Evolutionary conservation across 1,284 basidiomycete species (phyloP).

Genomic region (Acaromyces ingoldii): DNA sequence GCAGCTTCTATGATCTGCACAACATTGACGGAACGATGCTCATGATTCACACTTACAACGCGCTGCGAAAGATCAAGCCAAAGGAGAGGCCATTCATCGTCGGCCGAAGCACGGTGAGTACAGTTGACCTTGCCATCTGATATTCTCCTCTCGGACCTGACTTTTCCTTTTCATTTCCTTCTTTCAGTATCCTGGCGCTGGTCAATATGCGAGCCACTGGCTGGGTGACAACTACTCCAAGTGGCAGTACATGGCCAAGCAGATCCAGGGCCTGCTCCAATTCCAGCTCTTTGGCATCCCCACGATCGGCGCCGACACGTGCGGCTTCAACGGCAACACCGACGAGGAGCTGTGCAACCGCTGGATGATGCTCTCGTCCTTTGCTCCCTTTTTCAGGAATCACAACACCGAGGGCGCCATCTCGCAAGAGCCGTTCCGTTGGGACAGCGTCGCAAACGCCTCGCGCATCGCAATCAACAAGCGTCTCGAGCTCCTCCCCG

Average conservation of each 20-base stretch:
- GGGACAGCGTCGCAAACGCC: conserved; percentile 30
- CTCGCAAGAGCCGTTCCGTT: conserved; percentile 29
- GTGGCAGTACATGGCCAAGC: conserved; percentile 63
- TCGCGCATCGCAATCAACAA: conserved; percentile 25
- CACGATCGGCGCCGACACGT: conserved; percentile 28
- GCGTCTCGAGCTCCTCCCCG: conserved; percentile 25
- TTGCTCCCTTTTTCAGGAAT: conserved; percentile 53
- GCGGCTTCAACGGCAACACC: conserved; percentile 57
- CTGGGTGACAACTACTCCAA: conserved; percentile 65
- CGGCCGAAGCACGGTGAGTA: conserved; percentile 24
- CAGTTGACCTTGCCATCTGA: no score
- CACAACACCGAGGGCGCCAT: conserved; percentile 32
- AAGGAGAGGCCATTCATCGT: conserved; percentile 34
- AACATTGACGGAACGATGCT: conserved; percentile 27
- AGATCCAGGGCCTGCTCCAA: conserved; percentile 65
- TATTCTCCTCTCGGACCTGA: no score
- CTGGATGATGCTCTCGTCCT: conserved; percentile 2
- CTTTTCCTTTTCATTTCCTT: no score
- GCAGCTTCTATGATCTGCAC: conserved; percentile 49
- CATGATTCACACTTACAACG: conserved; percentile 23
- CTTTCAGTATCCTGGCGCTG: conserved; percentile 35
- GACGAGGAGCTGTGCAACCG: conserved; percentile 56
- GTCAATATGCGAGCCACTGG: conserved; percentile 13
- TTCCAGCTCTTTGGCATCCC: conserved; percentile 60
- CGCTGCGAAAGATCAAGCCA: conserved; percentile 20